These are phyloP conservation scores for Millerozyma miso DNA, from an alignment of 805 yeast genomes.

Conservation along the genomic window DNA sequence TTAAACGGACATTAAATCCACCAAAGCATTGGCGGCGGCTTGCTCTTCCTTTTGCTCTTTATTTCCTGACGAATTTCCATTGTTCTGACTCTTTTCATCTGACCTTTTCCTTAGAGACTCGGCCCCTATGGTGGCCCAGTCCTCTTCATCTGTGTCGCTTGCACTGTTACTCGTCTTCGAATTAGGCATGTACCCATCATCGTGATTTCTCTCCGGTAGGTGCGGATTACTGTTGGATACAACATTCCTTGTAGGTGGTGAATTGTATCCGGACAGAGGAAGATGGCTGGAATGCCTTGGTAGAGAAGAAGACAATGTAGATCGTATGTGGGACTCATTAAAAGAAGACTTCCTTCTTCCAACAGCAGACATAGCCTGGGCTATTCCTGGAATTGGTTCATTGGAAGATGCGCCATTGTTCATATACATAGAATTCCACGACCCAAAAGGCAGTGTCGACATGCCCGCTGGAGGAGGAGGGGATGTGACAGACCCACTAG, in stretches of 20 bases:
- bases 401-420: slow-evolving; percentile 10
- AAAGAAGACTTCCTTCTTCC: slow-evolving; percentile 37
- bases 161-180: not conserved
- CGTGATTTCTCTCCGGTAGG: not conserved
- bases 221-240: not conserved
- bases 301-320: slow-evolving; percentile 21
- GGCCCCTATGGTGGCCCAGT: slow-evolving; percentile 91
- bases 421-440: slow-evolving; percentile 12
- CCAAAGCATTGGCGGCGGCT: slow-evolving; percentile 59
- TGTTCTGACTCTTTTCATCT: slow-evolving; percentile 10
- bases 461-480: slow-evolving; percentile 26
- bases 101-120: slow-evolving; percentile 46
- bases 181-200: not conserved
- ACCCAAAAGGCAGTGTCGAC: slow-evolving; percentile 20
- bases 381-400: slow-evolving; percentile 18
- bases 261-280: not conserved
- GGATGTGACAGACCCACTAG: slow-evolving; percentile 29
- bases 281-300: slow-evolving; percentile 8
- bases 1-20: slow-evolving; percentile 45
- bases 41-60: slow-evolving; percentile 37
- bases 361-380: slow-evolving; percentile 15
- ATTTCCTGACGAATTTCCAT: slow-evolving; percentile 3
- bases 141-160: slow-evolving; percentile 92
- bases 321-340: slow-evolving; percentile 35
- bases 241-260: not conserved